phyloP scores from a whole-genome alignment of 1,284 basidiomycete genomes.

The Ustilago xerochloae region DNA sequence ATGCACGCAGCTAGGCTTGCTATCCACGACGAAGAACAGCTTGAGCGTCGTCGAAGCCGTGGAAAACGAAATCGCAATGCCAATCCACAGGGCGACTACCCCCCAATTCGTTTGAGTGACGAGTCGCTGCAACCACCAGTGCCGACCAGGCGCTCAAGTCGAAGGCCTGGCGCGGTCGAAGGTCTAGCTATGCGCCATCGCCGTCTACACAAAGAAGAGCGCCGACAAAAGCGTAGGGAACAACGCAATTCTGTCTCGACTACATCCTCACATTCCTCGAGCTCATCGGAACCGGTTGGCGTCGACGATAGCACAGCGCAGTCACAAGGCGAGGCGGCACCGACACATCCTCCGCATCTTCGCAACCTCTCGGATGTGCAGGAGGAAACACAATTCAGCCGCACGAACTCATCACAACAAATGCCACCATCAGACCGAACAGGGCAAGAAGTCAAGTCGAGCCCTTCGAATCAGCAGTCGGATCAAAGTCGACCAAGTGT shows the following conservation, averaged over 20 bases:
- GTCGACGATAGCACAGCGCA: background rate
- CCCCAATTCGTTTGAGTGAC: conserved; percentile 37
- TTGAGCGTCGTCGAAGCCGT: background rate
- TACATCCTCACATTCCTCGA: conserved; percentile 12
- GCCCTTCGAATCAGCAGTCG: background rate
- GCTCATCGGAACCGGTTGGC: background rate
- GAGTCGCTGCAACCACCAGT: conserved; percentile 10
- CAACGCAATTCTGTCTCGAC: conserved; percentile 25
- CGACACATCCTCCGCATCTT: conserved; percentile 10
- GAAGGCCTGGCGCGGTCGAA: conserved; percentile 44
- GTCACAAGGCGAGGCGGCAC: background rate
- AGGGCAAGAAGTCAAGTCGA: background rate
- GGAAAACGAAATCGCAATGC: background rate
- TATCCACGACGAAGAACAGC: conserved; percentile 27
- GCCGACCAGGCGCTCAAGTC: conserved; percentile 10
- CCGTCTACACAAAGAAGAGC: conserved; percentile 22
- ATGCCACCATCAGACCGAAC: background rate
- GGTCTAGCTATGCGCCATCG: conserved; percentile 46
- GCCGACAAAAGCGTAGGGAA: conserved; percentile 20
- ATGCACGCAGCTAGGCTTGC: conserved; percentile 30
- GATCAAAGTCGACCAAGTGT: background rate
- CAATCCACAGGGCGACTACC: conserved; percentile 18
- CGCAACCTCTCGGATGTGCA: conserved; percentile 43
- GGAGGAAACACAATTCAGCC: conserved; percentile 24
- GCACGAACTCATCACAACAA: background rate